Base-by-base conservation (phyloP, 768 basidiomycete genomes). In the Chalciporus pseudorubinellus region DNA sequence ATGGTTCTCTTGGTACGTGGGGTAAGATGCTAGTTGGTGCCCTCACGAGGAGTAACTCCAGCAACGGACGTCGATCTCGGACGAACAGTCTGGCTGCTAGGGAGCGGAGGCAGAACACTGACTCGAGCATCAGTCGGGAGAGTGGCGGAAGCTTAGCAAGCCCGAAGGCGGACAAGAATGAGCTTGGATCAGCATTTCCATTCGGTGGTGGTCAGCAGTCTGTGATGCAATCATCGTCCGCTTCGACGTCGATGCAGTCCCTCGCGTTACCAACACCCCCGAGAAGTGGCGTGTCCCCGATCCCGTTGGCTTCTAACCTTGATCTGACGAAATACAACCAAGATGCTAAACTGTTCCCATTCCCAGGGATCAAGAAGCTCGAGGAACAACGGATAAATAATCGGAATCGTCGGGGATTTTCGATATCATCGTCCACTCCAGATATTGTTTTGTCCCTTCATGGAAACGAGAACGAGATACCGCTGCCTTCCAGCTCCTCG, bases 331-430 rank as follows among this genome's bases (percentile, higher is more conserved):
- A 78, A 70, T 95, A 88, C 69, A 82, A 83, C 56, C 60, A 59
- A 46, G 77, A 80, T 51, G 67, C 80, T 28, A 98, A 98, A 66
- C 75, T 97, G 31, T 89, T 87, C 69, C 92, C 94, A 1, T 94
- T 95, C 78, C 92, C 91, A 21, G 92, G 91, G 33, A 85, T 93
- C 68, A 79, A 84, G 61, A 80, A 81, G 59, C 74, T 93, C 33
- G 89, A 89, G 65, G 85, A 89, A 63, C 81, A 88, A 60, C 77
- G 84, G 46, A 67, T 65, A 46, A 70, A 68, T 28, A 82, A 75
- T 58, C 80, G 82, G 29, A 75, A 77, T 48, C 78, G 78, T 41
- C 78, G 78, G 47, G 79, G 78, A 6, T 67, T 82, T 41, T 76
- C 65, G 45, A 71, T 67, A 66, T 78, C 77, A 3, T 70, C 74